A percentile compares a stretch with the other conserved stretches of the same genome.
These are phyloP conservation scores for Dryas octopetala DNA, from an alignment of 306 rosid genomes.

Conservation along the genomic window DNA sequence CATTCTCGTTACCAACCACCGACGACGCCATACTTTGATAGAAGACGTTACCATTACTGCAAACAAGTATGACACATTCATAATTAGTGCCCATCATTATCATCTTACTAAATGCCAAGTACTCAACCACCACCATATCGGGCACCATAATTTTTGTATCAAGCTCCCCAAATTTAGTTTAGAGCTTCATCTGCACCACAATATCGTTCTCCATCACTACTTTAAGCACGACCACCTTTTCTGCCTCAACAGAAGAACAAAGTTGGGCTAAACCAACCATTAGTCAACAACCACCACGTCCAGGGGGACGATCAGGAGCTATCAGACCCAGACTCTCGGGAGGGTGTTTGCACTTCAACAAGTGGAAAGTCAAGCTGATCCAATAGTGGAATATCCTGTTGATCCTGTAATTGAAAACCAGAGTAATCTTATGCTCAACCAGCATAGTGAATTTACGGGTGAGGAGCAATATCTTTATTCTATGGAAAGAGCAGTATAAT, in stretches of 20 bases:
- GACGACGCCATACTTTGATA: neutral
- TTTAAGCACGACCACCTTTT: neutral
- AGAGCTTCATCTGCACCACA: neutral
- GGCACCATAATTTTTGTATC: too few species aligned
- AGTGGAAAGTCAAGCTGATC: neutral
- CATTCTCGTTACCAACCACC: neutral
- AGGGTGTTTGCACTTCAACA: neutral
- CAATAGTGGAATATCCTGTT: neutral
- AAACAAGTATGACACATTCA: neutral
- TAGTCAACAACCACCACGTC: neutral
- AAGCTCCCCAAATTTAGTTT: too few species aligned
- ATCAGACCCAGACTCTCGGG: neutral
- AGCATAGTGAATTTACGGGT: too few species aligned
- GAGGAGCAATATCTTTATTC: too few species aligned
- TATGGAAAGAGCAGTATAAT: too few species aligned
- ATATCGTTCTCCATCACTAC: neutral
- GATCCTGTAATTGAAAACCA: neutral
- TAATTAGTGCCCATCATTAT: too few species aligned
- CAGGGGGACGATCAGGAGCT: neutral
- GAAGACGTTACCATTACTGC: neutral
- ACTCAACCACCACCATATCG: too few species aligned
- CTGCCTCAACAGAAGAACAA: neutral
- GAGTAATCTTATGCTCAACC: too few species aligned
- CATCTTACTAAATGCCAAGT: too few species aligned
- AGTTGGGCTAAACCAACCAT: neutral